Percentiles rank a stretch among this genome's conserved stretches.
Conservation (phyloP, 1,284 basidiomycete species). For the Ganoderma resinaceum region DNA sequence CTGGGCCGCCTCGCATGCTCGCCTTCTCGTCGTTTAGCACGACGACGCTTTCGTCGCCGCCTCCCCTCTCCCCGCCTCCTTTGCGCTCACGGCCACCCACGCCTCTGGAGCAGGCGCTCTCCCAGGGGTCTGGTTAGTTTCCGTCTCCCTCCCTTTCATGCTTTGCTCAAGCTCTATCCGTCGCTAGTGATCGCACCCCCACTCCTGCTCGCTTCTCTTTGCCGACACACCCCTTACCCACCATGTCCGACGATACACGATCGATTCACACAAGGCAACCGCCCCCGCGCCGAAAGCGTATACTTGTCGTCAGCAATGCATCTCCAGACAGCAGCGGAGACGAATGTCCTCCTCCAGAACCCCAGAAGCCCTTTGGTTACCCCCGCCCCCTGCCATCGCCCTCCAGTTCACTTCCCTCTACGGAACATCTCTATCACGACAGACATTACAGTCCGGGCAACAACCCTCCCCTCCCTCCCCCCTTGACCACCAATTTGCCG, state of each 20-base stretch:
- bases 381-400: slow-evolving; percentile 39
- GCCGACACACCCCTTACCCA: slow-evolving; percentile 30
- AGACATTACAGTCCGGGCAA: slow-evolving; percentile 29
- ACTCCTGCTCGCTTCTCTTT: slow-evolving; percentile 10
- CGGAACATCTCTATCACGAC: slow-evolving; percentile 18
- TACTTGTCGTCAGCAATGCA: slow-evolving; percentile 68
- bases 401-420: slow-evolving; percentile 27
- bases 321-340: slow-evolving; percentile 59
- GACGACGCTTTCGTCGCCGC: slow-evolving; percentile 31
- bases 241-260: slow-evolving; percentile 51
- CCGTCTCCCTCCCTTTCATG: slow-evolving; percentile 20
- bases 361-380: slow-evolving; percentile 28
- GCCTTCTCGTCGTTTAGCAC: slow-evolving; percentile 35
- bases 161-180: slow-evolving; percentile 14
- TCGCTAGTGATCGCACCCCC: slow-evolving; percentile 31
- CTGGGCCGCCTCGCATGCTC: slow-evolving; percentile 32
- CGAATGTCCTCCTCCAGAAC: slow-evolving; percentile 41
- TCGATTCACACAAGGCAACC: slow-evolving; percentile 37
- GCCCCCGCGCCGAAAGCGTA: slow-evolving; percentile 33
- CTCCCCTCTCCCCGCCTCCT: slow-evolving; percentile 4
- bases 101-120: slow-evolving; percentile 22
- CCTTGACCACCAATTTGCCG: slow-evolving; percentile 47
- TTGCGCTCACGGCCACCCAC: slow-evolving; percentile 2
- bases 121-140: slow-evolving; percentile 23
- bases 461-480: slow-evolving; percentile 40